Percentiles rank a stretch among this genome's conserved stretches.
phyloP scores from a whole-genome alignment of 306 rosid genomes.

The Elaeagnus macrophylla region DNA sequence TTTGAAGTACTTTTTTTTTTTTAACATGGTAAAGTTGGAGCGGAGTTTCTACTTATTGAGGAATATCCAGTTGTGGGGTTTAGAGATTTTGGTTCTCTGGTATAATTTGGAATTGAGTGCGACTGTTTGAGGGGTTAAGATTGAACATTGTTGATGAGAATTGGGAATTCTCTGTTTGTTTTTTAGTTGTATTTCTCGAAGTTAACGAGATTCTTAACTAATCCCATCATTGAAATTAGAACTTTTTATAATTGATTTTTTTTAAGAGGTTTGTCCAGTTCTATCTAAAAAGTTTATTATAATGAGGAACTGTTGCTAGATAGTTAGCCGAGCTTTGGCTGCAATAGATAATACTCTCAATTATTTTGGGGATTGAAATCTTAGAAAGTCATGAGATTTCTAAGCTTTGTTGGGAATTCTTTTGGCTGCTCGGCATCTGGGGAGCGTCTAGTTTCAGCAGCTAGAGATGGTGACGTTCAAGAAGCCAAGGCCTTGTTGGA shows the following conservation, averaged over 20 bases:
- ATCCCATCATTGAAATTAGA: conserved; percentile 2
- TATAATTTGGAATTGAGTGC: conserved; percentile 10
- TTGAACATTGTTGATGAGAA: conserved; percentile 8
- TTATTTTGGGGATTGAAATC: conserved; percentile 4
- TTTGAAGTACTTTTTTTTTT: no score
- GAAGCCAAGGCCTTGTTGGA: conserved; percentile 94
- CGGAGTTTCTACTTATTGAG: background rate
- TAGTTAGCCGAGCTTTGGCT: background rate
- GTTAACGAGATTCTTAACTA: conserved; percentile 35
- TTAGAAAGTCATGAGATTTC: conserved; percentile 49
- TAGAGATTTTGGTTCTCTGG: background rate
- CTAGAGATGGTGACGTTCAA: conserved; percentile 96
- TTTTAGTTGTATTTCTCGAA: conserved; percentile 35
- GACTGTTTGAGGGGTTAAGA: conserved; percentile 5
- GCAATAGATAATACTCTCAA: background rate
- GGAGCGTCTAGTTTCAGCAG: conserved; percentile 92
- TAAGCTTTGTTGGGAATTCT: conserved; percentile 77
- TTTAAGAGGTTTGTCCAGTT: conserved; percentile 23
- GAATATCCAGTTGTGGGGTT: background rate
- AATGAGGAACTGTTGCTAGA: no score
- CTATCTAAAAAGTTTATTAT: background rate
- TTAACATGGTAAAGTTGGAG: no score
- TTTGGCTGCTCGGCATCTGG: conserved; percentile 99
- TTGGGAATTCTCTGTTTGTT: conserved; percentile 3
- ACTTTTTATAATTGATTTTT: conserved; percentile 16